Evolutionary conservation across 352 stramenopile species (phyloP).

Genomic region (Plasmopara muralis): DNA sequence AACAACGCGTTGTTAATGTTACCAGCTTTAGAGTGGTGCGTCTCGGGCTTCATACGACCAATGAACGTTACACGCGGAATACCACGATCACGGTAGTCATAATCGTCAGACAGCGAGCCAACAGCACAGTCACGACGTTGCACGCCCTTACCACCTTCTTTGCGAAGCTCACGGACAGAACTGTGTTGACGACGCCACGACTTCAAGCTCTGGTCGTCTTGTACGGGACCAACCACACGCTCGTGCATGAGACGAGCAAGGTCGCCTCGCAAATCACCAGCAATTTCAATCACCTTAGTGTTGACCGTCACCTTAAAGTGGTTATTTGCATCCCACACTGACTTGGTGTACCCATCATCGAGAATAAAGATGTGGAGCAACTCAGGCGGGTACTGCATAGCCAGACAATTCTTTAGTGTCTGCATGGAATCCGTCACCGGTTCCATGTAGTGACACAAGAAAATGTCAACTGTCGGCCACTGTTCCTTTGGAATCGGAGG

Average conservation of each 20-base stretch:
- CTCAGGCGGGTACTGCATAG: conserved; percentile 84
- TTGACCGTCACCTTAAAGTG: conserved; percentile 88
- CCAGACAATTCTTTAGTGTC: conserved; percentile 82
- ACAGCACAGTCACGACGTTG: conserved; percentile 82
- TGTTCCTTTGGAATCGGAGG: conserved; percentile 82
- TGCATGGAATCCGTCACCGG: conserved; percentile 77
- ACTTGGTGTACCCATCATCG: conserved; percentile 88
- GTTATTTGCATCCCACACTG: conserved; percentile 85
- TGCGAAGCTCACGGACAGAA: conserved; percentile 75
- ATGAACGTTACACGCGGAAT: conserved; percentile 83
- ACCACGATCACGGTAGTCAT: conserved; percentile 86
- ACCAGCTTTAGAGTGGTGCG: conserved; percentile 87
- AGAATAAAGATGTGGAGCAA: conserved; percentile 82
- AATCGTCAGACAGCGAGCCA: conserved; percentile 82
- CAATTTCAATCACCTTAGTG: conserved; percentile 85
- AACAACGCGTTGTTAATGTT: conserved; percentile 90
- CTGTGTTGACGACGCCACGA: conserved; percentile 83
- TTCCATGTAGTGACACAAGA: conserved; percentile 88
- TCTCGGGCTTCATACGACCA: conserved; percentile 83
- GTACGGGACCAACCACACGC: conserved; percentile 67
- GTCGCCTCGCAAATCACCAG: conserved; percentile 76
- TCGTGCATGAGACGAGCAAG: conserved; percentile 84
- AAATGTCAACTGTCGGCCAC: conserved; percentile 84
- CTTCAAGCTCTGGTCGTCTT: conserved; percentile 74
- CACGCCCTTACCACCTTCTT: conserved; percentile 73